Base-by-base conservation (phyloP, 2,329 filamentous ascomycete genomes). In the Fusarium sp. region DNA sequence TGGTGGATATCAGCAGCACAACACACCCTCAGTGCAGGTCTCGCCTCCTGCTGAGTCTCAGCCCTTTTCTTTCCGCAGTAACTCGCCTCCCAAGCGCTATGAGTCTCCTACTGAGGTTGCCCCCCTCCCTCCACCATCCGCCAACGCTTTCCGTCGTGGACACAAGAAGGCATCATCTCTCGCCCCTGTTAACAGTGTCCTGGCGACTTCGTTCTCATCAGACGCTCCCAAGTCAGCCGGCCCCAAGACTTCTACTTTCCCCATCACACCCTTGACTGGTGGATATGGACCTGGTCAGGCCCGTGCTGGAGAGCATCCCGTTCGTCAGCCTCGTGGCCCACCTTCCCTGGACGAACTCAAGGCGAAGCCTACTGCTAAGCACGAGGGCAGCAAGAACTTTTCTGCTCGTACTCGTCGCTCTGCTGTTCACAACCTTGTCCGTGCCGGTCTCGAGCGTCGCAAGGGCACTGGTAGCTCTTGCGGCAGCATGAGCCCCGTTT, bases 301-400 rank as follows among this genome's bases (percentile, higher is more conserved):
- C 61, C 93, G 96, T 77, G 94, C 94, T 75, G 96, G 96, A 71
- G 96, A 98, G 81, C 96, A 99, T 77, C 96, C 96, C 10, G 82
- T 93, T 52, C 94, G 96, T 61, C 96, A 99, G 80, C 96, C 96
- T 52, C 93, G 94, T 68, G 94, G 94, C 7, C 96, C 96, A 23
- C 96, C 96, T 15, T 89, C 92, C 15, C 86, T 98, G 50, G 96
- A 99, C 71, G 96, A 99, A 81, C 88, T 99, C 62, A 88, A 91
- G 75, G 87, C 90, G 20, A 96, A 94, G 81, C 96, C 96, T 2
- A 98, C 95, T 10, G 90, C 93, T 71, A 97, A 94, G 82, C 88
- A 95, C 68, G 95, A 98, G 78, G 96, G 95, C 23, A 97, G 95
- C 88, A 90, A 97, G 88, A 99, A 99, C 83, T 99, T 99, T 81